Percentiles rank a stretch among this genome's conserved stretches.
phyloP scores from a whole-genome alignment of 163 green algal genomes.

The Chlorella variabilis region DNA sequence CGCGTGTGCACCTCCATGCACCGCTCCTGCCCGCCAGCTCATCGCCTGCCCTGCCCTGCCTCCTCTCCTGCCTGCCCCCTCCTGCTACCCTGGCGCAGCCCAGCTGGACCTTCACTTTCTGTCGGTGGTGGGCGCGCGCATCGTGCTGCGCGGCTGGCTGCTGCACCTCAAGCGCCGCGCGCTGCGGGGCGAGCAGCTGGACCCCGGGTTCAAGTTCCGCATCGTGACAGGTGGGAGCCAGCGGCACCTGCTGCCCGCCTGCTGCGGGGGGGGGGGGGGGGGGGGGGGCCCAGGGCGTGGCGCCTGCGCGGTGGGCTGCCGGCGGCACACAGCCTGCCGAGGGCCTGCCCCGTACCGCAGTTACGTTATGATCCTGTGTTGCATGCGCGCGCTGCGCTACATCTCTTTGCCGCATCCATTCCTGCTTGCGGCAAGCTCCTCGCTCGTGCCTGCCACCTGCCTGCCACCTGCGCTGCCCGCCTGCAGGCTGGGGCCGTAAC shows the following conservation, averaged over 20 bases:
- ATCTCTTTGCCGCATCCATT: too few species aligned
- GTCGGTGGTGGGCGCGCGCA: conserved; percentile 5
- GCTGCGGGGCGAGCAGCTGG: not conserved
- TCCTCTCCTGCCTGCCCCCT: not conserved
- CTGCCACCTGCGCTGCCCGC: not conserved
- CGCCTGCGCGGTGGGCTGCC: too few species aligned
- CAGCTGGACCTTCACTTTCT: conserved; percentile 43
- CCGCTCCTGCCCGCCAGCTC: too few species aligned
- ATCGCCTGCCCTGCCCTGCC: not conserved
- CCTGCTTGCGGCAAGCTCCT: too few species aligned
- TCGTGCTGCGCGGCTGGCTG: conserved; percentile 46
- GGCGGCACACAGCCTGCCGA: too few species aligned
- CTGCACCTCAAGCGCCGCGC: conserved; percentile 33
- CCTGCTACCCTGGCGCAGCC: not conserved
- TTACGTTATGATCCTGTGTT: too few species aligned
- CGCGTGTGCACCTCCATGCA: too few species aligned
- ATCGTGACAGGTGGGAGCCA: conserved; percentile 35
- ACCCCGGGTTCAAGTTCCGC: not conserved
- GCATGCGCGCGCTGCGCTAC: too few species aligned
- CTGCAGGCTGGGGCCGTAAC: conserved; percentile 35
- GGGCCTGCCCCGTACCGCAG: too few species aligned
- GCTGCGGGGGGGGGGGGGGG: not conserved
- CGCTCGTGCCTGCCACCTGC: not conserved
- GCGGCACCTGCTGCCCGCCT: not conserved
- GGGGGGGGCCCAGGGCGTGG: too few species aligned